phyloP scores from a whole-genome alignment of 2,329 filamentous ascomycete species.

The Exophiala bonariae region DNA sequence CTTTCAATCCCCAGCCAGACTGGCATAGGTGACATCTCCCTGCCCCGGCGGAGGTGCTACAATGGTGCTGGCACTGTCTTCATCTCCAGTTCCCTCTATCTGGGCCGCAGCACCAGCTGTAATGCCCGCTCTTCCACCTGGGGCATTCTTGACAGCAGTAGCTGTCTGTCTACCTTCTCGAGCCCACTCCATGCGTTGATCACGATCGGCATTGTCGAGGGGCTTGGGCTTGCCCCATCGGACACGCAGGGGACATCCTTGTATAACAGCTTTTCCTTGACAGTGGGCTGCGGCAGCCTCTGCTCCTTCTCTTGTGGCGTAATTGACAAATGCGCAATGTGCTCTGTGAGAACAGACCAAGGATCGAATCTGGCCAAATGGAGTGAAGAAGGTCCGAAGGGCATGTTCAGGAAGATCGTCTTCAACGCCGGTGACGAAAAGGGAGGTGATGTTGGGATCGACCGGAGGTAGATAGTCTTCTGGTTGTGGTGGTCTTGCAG shows the following conservation, averaged over 20 bases:
- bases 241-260: conserved; percentile 84
- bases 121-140: conserved; percentile 26
- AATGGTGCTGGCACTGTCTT: conserved; percentile 39
- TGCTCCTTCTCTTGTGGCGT: conserved; percentile 77
- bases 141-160: conserved; percentile 45
- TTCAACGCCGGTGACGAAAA: conserved; percentile 93
- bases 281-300: conserved; percentile 83
- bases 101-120: conserved; percentile 36
- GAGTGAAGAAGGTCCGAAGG: conserved; percentile 84
- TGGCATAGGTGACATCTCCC: conserved; percentile 79
- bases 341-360: conserved; percentile 95
- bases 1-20: conserved; percentile 73
- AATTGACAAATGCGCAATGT: conserved; percentile 97
- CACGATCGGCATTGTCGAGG: conserved; percentile 85
- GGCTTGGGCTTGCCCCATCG: conserved; percentile 93
- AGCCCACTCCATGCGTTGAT: conserved; percentile 78
- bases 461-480: conserved; percentile 83
- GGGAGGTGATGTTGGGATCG: conserved; percentile 83
- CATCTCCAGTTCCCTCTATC: conserved; percentile 41
- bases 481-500: conserved; percentile 74
- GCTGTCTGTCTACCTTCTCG: conserved; percentile 70
- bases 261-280: conserved; percentile 84
- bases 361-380: conserved; percentile 86
- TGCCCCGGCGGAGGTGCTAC: conserved; percentile 78
- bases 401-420: conserved; percentile 94